phyloP scores from a whole-genome alignment of 2,329 filamentous ascomycete genomes.

The Bipolaris bicolor region DNA sequence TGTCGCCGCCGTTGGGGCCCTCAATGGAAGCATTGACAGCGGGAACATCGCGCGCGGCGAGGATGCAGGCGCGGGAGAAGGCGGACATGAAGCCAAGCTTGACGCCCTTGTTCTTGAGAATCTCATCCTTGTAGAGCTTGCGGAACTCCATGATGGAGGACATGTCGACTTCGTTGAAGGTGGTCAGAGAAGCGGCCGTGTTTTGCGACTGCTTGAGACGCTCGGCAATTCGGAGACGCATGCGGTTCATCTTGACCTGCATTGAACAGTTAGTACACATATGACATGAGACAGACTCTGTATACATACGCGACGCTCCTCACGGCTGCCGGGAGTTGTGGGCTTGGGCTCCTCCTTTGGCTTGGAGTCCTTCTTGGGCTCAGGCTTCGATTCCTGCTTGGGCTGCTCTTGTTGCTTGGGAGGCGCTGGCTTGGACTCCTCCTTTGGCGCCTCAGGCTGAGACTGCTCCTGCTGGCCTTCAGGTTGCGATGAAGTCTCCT shows the following conservation, averaged over 20 bases:
- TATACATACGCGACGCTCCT: conserved; percentile 80
- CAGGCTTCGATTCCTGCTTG: conserved; percentile 35
- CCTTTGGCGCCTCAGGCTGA: conserved; percentile 47
- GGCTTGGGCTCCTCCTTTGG: conserved; percentile 40
- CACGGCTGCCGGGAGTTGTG: conserved; percentile 70
- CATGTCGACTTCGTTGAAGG: conserved; percentile 99
- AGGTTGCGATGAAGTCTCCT: conserved; percentile 63
- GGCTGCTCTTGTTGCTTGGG: conserved; percentile 47
- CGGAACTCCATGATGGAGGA: conserved; percentile 96
- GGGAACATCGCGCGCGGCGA: conserved; percentile 95
- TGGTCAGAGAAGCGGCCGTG: conserved; percentile 94
- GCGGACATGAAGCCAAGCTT: conserved; percentile 99
- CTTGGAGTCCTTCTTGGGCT: conserved; percentile 45
- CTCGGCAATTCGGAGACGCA: conserved; percentile 96
- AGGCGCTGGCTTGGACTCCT: conserved; percentile 50
- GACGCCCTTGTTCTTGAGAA: conserved; percentile 93
- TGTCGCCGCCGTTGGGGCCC: conserved; percentile 91
- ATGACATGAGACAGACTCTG: background rate
- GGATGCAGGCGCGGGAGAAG: conserved; percentile 85
- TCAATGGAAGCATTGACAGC: conserved; percentile 97
- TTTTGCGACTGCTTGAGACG: conserved; percentile 99
- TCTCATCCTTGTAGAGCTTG: conserved; percentile 94
- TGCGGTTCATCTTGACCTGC: conserved; percentile 99
- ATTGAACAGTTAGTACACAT: conserved; percentile 20
- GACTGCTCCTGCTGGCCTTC: conserved; percentile 57